Evolutionary conservation across 2,329 filamentous ascomycete genomes (phyloP).

Genomic region (Ceratocystis harringtonii): DNA sequence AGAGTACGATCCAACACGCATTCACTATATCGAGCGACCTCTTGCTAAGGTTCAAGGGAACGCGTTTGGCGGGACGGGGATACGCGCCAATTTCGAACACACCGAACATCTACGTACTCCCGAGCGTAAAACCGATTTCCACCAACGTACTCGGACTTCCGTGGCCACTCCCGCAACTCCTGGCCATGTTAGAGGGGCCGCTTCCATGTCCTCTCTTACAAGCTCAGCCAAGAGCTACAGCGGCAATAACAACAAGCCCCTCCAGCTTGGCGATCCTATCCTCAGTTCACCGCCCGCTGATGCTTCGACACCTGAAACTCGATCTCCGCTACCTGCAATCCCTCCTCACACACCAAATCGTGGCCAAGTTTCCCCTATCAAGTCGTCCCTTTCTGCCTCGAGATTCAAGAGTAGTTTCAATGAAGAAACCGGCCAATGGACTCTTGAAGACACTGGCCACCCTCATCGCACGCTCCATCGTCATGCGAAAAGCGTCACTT

Average conservation of each 20-base stretch:
- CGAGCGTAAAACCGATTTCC: slow-evolving; percentile 28
- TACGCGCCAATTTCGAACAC: slow-evolving; percentile 31
- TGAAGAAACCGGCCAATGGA: slow-evolving; percentile 52
- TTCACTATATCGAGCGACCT: slow-evolving; percentile 68
- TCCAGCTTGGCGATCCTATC: slow-evolving; percentile 7
- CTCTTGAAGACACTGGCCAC: slow-evolving; percentile 47
- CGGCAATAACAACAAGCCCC: not conserved
- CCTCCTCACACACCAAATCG: slow-evolving; percentile 45
- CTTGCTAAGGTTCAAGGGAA: slow-evolving; percentile 63
- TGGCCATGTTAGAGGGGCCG: slow-evolving; percentile 18
- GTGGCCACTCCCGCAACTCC: slow-evolving; percentile 10
- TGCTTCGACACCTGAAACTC: slow-evolving; percentile 13
- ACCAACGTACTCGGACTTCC: slow-evolving; percentile 37
- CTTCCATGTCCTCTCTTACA: slow-evolving; percentile 20
- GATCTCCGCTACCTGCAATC: slow-evolving; percentile 19
- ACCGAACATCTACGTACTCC: slow-evolving; percentile 22
- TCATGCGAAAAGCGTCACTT: slow-evolving; percentile 92
- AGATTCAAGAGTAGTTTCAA: slow-evolving; percentile 56
- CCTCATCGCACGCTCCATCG: slow-evolving; percentile 57
- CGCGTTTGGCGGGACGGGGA: slow-evolving; percentile 44
- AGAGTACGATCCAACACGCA: slow-evolving; percentile 72
- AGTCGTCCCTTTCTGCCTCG: slow-evolving; percentile 66
- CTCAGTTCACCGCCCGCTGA: slow-evolving; percentile 11
- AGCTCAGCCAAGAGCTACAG: not conserved
- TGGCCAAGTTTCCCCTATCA: slow-evolving; percentile 63